phyloP scores from a whole-genome alignment of 2,329 filamentous ascomycete genomes.

The Neocucurbitaria cava region DNA sequence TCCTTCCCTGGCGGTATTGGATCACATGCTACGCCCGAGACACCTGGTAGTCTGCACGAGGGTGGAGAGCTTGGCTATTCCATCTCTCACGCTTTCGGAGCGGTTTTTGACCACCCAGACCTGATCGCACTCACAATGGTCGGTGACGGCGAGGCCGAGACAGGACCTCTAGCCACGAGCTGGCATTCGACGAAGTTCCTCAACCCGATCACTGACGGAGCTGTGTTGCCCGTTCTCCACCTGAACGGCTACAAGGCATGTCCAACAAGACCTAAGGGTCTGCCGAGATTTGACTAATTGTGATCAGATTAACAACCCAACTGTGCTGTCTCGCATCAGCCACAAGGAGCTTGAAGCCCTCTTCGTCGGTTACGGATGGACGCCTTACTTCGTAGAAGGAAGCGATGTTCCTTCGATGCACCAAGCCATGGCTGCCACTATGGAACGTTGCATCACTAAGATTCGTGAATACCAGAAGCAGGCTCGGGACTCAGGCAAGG shows the following conservation, averaged over 20 bases:
- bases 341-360: constrained; percentile 75
- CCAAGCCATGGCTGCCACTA: constrained; percentile 79
- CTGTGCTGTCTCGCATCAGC: constrained; percentile 72
- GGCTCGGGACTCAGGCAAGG: constrained; percentile 72
- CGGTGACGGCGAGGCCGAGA: constrained; percentile 82
- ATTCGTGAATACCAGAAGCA: constrained; percentile 74
- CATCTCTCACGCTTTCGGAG: constrained; percentile 78
- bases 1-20: constrained; percentile 82
- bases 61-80: constrained; percentile 84
- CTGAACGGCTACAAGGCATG: constrained; percentile 82
- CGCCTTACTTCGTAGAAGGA: constrained; percentile 81
- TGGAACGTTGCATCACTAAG: constrained; percentile 74
- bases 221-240: constrained; percentile 78
- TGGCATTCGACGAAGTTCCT: constrained; percentile 87
- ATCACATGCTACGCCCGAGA: constrained; percentile 80
- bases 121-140: constrained; percentile 80
- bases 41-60: constrained; percentile 78
- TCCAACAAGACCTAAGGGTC: not conserved
- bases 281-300: constrained; percentile 4
- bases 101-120: constrained; percentile 76
- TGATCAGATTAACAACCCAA: constrained; percentile 54
- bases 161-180: constrained; percentile 76
- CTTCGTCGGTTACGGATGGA: constrained; percentile 78
- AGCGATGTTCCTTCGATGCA: constrained; percentile 77
- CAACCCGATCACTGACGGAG: constrained; percentile 78